phyloP scores from a whole-genome alignment of 139 green algal genomes.

The Spirogloea muscicola region DNA sequence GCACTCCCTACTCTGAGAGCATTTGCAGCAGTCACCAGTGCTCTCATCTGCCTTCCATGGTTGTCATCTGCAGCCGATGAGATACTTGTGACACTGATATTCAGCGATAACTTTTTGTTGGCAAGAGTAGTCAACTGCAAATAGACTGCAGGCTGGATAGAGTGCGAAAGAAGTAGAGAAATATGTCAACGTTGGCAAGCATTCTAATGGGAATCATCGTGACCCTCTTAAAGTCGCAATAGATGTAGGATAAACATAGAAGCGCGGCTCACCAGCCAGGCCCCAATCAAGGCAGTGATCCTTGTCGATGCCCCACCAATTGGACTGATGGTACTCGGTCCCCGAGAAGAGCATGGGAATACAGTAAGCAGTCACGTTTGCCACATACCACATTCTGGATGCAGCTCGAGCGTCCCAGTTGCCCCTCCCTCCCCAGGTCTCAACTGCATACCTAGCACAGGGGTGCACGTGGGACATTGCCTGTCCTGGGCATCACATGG shows the following conservation, averaged over 20 bases:
- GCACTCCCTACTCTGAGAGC: background rate
- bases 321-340: slow-evolving; percentile 56
- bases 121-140: background rate
- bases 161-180: slow-evolving; percentile 3
- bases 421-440: slow-evolving; percentile 49
- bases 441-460: slow-evolving; percentile 42
- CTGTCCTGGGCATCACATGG: background rate
- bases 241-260: background rate
- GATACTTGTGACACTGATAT: background rate
- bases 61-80: slow-evolving; percentile 19
- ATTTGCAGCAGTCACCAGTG: slow-evolving; percentile 36
- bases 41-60: slow-evolving; percentile 25
- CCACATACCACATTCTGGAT: slow-evolving; percentile 60
- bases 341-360: slow-evolving; percentile 70
- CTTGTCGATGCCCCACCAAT: slow-evolving; percentile 60
- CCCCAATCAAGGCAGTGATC: slow-evolving; percentile 49
- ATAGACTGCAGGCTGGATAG: background rate
- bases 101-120: background rate
- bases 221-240: too few relatives aligned
- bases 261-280: slow-evolving; percentile 11
- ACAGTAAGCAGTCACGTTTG: slow-evolving; percentile 53
- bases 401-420: slow-evolving; percentile 50
- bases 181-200: background rate
- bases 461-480: too few relatives aligned
- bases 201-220: too few relatives aligned